Conservation (phyloP, 2,329 filamentous ascomycete species). For the Neonectria punicea region DNA sequence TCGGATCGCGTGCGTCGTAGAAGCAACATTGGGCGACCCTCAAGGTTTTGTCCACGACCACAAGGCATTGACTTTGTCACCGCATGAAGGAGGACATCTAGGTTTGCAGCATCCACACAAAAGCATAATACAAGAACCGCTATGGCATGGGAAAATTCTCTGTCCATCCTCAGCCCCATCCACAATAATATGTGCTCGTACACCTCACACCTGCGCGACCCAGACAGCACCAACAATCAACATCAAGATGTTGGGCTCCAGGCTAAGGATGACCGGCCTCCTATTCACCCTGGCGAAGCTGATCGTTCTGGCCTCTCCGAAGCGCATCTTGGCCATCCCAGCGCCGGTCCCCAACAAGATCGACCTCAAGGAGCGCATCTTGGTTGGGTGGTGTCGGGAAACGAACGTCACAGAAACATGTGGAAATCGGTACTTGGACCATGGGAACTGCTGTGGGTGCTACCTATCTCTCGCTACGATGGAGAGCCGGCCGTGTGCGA, state of each 20-base stretch:
- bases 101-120: background rate
- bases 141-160: background rate
- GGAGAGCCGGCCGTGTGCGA: background rate
- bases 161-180: background rate
- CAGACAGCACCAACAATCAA: background rate
- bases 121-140: background rate
- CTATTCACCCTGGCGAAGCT: background rate
- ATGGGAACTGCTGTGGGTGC: slow-evolving; percentile 28
- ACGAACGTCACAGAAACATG: slow-evolving; percentile 9
- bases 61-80: background rate
- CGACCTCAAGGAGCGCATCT: slow-evolving; percentile 14
- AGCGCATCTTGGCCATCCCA: background rate
- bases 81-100: background rate
- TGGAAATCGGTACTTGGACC: slow-evolving; percentile 1
- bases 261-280: background rate
- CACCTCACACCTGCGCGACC: background rate
- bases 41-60: background rate
- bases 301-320: background rate
- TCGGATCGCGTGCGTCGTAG: background rate
- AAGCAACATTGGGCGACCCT: background rate
- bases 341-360: background rate
- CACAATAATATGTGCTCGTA: background rate
- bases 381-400: slow-evolving; percentile 25
- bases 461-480: background rate
- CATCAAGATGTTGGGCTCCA: background rate